Base-by-base conservation (phyloP, 495 filamentous ascomycete genomes). In the Aspergillus diversus region DNA sequence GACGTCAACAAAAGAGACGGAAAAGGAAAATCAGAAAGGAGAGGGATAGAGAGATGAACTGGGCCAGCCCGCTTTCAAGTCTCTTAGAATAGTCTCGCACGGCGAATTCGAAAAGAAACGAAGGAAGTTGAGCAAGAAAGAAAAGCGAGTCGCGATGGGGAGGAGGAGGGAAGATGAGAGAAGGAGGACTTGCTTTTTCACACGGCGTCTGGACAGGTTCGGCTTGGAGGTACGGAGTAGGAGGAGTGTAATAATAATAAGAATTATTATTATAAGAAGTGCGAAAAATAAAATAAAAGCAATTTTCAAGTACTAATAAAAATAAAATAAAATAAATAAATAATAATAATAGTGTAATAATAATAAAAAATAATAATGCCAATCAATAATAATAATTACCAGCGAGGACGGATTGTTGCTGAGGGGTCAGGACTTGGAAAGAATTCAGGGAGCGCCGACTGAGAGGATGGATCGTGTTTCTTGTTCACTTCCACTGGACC, bases 11-110 rank as follows among this genome's bases (percentile, higher is more conserved):
- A 73, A 70, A 66, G 69, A 63, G 68, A 68, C 54, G 62, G 67
- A 63, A 64, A 71, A 51, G 62, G 63, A 63, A 63, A 47, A 69
- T 54, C 66, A 53, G 71, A 69, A 76, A 63, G 33, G 72, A 73
- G 53, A 66, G 70, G 63, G 70, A 69, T 33, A 66, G 68, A 77
- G 73, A 75, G 63, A 63, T 72, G 69, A 70, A 79, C 71, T 76
- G 72, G 78, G 70, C 77, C 77, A 76, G 77, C 77, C 76, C 70
- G 59, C 66, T 74, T 67, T 60, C 65, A 73, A 71, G 70, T 67
- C 74, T 77, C 72, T 77, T 68, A 57, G 63, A 69, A 59, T 61
- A 69, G 60, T 43, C 69, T 73, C 77, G 75, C 76, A 73, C 75
- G 74, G 75, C 77, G 77, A 77, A 69, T 63, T 61, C 55, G 63